phyloP scores from a whole-genome alignment of 768 basidiomycete species.

The Russula olivacea region DNA sequence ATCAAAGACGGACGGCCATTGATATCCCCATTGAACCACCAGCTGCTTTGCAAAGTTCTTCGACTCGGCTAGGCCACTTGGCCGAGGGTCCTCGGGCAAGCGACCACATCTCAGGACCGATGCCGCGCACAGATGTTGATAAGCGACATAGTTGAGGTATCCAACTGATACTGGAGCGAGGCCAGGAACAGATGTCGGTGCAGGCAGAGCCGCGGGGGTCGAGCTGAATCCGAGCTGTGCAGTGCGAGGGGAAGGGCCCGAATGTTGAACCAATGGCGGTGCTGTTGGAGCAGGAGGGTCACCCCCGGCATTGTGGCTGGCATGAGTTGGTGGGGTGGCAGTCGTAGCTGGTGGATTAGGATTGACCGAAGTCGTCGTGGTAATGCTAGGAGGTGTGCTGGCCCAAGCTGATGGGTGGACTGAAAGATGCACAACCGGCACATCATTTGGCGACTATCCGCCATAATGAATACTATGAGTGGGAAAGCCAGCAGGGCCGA shows the following conservation, averaged over 20 bases:
- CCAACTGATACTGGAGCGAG: conserved; percentile 18
- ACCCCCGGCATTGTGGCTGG: not conserved
- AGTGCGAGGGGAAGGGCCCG: not conserved
- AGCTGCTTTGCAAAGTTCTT: conserved; percentile 28
- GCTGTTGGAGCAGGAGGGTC: not conserved
- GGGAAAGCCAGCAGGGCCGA: conserved; percentile 24
- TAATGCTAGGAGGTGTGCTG: conserved; percentile 41
- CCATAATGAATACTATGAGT: not conserved
- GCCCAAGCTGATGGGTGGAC: conserved; percentile 80
- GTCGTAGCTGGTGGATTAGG: conserved; percentile 7
- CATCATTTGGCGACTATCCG: conserved; percentile 48
- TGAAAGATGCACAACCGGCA: conserved; percentile 63
- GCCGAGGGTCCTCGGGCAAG: conserved; percentile 27
- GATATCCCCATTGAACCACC: conserved; percentile 35
- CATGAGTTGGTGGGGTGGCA: not conserved
- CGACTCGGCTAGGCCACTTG: conserved; percentile 21
- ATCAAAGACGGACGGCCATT: conserved; percentile 43
- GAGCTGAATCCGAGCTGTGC: not conserved
- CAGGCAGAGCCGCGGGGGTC: not conserved
- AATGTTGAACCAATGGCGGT: not conserved
- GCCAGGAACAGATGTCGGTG: conserved; percentile 14
- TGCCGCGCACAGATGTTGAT: conserved; percentile 13
- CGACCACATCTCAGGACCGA: conserved; percentile 25
- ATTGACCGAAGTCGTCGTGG: conserved; percentile 19
- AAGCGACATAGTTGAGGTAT: conserved; percentile 18